phyloP scores from a whole-genome alignment of 768 basidiomycete species.

The Suillus brevipes region DNA sequence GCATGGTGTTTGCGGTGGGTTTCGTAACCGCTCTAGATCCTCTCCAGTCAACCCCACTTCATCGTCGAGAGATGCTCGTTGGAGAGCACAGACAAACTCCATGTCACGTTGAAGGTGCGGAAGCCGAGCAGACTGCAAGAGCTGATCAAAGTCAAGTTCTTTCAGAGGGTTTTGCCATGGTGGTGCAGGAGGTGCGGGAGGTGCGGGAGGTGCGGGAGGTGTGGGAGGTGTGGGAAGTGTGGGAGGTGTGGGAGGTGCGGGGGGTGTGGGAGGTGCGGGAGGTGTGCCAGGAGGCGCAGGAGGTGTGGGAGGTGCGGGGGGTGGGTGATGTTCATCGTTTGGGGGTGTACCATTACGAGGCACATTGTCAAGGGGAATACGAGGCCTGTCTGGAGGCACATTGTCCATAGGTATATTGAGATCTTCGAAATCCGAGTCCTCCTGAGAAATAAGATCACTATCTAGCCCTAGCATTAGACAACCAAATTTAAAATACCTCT shows the following conservation, averaged over 20 bases:
- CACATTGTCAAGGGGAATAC: too few species aligned
- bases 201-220: too few species aligned
- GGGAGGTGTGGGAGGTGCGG: not conserved
- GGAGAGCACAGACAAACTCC: slow-evolving; percentile 4
- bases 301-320: not conserved
- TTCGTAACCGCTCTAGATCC: slow-evolving; percentile 1
- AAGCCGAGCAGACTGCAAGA: not conserved
- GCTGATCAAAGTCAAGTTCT: not conserved
- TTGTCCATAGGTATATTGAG: too few species aligned
- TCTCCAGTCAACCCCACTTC: slow-evolving; percentile 3
- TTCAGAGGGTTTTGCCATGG: not conserved
- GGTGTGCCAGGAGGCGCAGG: too few species aligned
- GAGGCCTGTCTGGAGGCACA: too few species aligned
- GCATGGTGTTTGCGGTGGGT: slow-evolving; percentile 7
- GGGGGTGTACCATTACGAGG: too few species aligned
- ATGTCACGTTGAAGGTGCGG: slow-evolving; percentile 1
- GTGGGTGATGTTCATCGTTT: not conserved
- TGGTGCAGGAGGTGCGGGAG: too few species aligned
- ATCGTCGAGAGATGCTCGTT: slow-evolving; percentile 3
- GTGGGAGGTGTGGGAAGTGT: not conserved
- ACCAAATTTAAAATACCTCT: too few species aligned
- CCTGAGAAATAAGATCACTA: too few species aligned
- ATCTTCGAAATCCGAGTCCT: too few species aligned
- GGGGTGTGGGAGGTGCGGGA: too few species aligned
- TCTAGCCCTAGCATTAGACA: too few species aligned